Conservation (phyloP, 1,139 yeast genomes). For the Suhomyces guaymorum region DNA sequence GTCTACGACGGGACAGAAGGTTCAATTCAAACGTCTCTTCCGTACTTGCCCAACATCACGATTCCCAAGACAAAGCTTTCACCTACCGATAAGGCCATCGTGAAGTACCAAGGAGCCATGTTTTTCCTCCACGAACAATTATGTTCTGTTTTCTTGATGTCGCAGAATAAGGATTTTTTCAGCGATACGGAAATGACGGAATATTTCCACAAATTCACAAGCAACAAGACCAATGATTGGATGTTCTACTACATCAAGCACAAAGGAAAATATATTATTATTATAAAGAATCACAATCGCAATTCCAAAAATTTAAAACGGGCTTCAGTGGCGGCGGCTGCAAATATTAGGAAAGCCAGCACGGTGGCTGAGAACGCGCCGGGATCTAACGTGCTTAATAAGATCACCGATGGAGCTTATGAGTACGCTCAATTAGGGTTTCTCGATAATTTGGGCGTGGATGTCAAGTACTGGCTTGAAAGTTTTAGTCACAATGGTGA, state of each 20-base stretch:
- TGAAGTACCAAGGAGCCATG: slow-evolving; percentile 30
- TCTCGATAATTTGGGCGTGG: slow-evolving; percentile 47
- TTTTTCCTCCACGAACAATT: slow-evolving; percentile 45
- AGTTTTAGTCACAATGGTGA: slow-evolving; percentile 25
- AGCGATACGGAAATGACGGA: slow-evolving; percentile 28
- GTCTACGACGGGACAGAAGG: slow-evolving; percentile 31
- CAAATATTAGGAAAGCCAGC: slow-evolving; percentile 3
- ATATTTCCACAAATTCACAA: slow-evolving; percentile 46
- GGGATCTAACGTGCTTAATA: slow-evolving; percentile 14
- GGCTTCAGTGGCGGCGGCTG: slow-evolving; percentile 2
- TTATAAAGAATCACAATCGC: slow-evolving; percentile 40
- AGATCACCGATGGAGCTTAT: slow-evolving; percentile 26
- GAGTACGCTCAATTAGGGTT: slow-evolving; percentile 38
- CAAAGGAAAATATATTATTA: slow-evolving; percentile 33
- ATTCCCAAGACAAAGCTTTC: slow-evolving; percentile 11
- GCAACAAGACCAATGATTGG: slow-evolving; percentile 44
- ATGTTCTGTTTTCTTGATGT: slow-evolving; percentile 33
- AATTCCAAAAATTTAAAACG: slow-evolving; percentile 16
- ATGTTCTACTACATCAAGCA: slow-evolving; percentile 43
- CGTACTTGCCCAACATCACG: slow-evolving; percentile 32
- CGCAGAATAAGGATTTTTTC: slow-evolving; percentile 28
- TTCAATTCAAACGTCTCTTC: slow-evolving; percentile 40
- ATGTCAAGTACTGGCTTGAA: slow-evolving; percentile 46
- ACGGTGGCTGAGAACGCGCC: slow-evolving; percentile 1
- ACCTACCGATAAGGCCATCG: slow-evolving; percentile 10